phyloP scores from a whole-genome alignment of 2,329 filamentous ascomycete genomes.

The Alternaria consortialis region DNA sequence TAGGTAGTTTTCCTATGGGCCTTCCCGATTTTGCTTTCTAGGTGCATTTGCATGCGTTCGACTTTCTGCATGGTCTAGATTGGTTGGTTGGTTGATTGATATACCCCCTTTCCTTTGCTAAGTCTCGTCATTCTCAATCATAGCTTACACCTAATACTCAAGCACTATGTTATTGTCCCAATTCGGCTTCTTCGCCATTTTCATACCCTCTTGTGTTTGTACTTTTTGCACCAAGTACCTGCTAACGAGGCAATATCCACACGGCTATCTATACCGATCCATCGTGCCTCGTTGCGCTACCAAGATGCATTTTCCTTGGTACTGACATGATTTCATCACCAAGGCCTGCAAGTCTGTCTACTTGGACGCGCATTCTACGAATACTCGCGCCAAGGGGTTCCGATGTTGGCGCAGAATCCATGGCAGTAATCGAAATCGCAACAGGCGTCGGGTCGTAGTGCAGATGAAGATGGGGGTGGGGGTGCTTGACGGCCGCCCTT shows the following conservation, averaged over 20 bases:
- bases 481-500: neutral
- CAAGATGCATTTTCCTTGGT: neutral
- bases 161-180: neutral
- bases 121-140: constrained; percentile 7
- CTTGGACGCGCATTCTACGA: neutral
- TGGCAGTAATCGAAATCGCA: neutral
- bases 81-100: constrained; percentile 20
- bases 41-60: constrained; percentile 12
- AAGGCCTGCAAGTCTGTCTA: neutral
- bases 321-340: neutral
- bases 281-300: neutral
- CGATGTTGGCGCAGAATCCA: neutral
- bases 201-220: neutral
- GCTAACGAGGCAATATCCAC: neutral
- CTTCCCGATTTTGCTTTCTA: neutral
- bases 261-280: neutral
- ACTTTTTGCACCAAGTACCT: neutral
- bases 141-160: constrained; percentile 3
- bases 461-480: neutral
- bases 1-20: neutral
- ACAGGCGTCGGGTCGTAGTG: neutral
- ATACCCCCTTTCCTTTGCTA: constrained; percentile 33
- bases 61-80: constrained; percentile 16
- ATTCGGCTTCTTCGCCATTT: neutral
- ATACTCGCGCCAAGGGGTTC: neutral